Base-by-base conservation (phyloP, 2,329 filamentous ascomycete genomes). In the Colletotrichum australisinense region DNA sequence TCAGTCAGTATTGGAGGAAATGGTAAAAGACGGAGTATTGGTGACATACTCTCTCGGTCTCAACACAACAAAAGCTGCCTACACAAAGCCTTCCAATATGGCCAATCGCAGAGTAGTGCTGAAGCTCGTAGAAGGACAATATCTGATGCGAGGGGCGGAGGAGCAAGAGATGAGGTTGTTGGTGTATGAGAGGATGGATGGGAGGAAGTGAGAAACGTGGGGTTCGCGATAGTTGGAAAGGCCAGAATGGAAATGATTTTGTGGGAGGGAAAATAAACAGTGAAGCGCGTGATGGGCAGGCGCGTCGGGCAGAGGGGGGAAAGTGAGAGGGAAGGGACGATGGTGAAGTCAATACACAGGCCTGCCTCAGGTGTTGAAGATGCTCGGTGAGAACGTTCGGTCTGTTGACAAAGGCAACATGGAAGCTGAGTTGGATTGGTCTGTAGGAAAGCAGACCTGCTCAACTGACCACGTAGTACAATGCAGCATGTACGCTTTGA, bases 321-420 rank as follows among this genome's bases (percentile, higher is more conserved):
- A 38, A 8, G 6, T 24, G 35, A 12, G 28, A 63, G 42, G 65
- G 69, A 72, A 72, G 58, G 69, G 52, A 38, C 58, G 49, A 12
- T 26, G 53, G 24, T 49, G 22, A 62, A 30, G 28, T 63, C 24
- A 30, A 14, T 19, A 22, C 58, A 72, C 58, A 30, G 65, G 24
- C 42, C 53, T 19, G 16, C 16, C 38, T 42, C 5, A 35, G 28
- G 22, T 28, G 35, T n/a, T 69, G 32, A 22, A 69, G 52, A 58
- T 59, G 24, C 11, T 68, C n/a, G 19, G 11, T 35, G 59, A 26
- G 65, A 28, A 53, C 14, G 30, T 32, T 12, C 12, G 42, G 53
- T 32, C 24, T 58, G 24, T 63, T 26, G 52, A 58, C 24, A 19
- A 4, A 2, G 6, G 7, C 42, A 4, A 49, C 7, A 9, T 49